Base-by-base conservation (phyloP, 2,329 filamentous ascomycete species). In the Capronia coronata region DNA sequence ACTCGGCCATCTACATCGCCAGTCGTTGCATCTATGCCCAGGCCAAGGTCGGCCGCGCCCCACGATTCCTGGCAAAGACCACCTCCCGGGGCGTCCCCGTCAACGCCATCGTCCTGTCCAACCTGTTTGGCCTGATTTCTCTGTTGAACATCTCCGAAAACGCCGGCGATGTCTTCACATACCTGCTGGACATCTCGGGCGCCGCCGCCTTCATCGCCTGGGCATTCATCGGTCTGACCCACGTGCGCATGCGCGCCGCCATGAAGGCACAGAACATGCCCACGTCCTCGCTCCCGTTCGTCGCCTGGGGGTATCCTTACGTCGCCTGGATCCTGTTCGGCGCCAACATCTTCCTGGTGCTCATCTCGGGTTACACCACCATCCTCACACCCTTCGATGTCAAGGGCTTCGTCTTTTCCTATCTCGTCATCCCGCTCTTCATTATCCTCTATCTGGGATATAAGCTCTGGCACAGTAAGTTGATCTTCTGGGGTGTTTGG, bases 301-400 rank as follows among this genome's bases (percentile, higher is more conserved):
- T 70, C 27, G 87, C 86, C 0, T 87, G 94, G 64, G 78, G 86
- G 3, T 90, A 90, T 52, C 71, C 93, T 8, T 59, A 77, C 8
- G 90, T 89, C 7, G 93, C 87, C 2, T 95, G 83, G 75, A 54
- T 91, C 25, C 90, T 90, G 23, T 75, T 95, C 49, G 58, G 72
- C 19, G 79, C 94, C 65, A 95, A 95, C 68, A 51, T 76, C 18
- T 70, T 91, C 32, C 82, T 96, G 23, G 75, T 96, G 23, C 64
- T 85, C 40, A 86, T 86, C 1, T 89, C 95, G 65, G 91, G 94
- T 71, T 95, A 87, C 86, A 83, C 86, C 42, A 87, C 85, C 19
- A 81, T 86, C 5, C 22, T 48, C 21, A 25, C 27, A 10, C 52
- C 52, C 6, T 55, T 40, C 14, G 30, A 49, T 25, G 21, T 21